Conservation (phyloP, 2,329 filamentous ascomycete genomes). For the Colletotrichum tofieldiae region DNA sequence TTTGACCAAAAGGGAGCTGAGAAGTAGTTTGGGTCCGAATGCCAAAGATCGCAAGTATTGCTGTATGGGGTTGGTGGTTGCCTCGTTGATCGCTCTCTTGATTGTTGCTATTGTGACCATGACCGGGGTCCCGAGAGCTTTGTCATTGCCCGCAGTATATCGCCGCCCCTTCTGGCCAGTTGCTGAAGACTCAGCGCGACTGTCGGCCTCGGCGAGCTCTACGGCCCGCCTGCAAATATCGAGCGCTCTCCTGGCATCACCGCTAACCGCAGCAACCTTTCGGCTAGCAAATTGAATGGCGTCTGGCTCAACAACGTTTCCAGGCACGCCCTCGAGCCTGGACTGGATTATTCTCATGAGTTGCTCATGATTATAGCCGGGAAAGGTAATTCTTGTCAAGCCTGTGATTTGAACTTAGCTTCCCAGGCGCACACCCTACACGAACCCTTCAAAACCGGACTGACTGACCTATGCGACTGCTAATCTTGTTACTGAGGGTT, state of each 20-base stretch:
- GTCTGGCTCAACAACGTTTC: slow-evolving; percentile 91
- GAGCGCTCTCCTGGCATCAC: slow-evolving; percentile 90
- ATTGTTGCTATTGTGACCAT: slow-evolving; percentile 94
- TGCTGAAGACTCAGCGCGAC: slow-evolving; percentile 66
- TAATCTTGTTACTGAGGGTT: slow-evolving; percentile 98
- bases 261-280: slow-evolving; percentile 96
- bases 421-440: not conserved
- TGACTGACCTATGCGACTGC: slow-evolving; percentile 79
- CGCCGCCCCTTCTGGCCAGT: slow-evolving; percentile 69
- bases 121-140: slow-evolving; percentile 56
- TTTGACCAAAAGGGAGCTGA: slow-evolving; percentile 85
- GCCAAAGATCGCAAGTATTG: slow-evolving; percentile 89
- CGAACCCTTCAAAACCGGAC: slow-evolving; percentile 17
- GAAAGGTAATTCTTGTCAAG: slow-evolving; percentile 94
- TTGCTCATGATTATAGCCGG: slow-evolving; percentile 97
- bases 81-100: slow-evolving; percentile 94
- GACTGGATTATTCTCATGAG: slow-evolving; percentile 98
- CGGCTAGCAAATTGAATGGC: slow-evolving; percentile 96
- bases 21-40: slow-evolving; percentile 85
- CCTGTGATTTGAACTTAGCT: slow-evolving; percentile 56
- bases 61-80: slow-evolving; percentile 92
- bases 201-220: slow-evolving; percentile 89
- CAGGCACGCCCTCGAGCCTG: slow-evolving; percentile 89
- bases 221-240: slow-evolving; percentile 97
- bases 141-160: slow-evolving; percentile 47